phyloP scores from a whole-genome alignment of 2,329 filamentous ascomycete genomes.

The Aureobasidium sp. region DNA sequence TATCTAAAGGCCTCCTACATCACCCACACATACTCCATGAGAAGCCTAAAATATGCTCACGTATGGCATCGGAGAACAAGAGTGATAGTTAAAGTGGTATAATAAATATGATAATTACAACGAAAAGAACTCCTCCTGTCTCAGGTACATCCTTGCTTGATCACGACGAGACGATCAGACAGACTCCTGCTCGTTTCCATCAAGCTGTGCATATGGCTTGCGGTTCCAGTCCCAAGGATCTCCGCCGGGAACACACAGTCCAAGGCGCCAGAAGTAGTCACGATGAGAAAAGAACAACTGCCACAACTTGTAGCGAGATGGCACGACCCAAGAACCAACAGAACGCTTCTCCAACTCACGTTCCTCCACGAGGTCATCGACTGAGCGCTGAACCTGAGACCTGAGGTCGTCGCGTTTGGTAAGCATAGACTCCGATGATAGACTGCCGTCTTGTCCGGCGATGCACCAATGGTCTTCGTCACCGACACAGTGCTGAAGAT shows the following conservation, averaged over 20 bases:
- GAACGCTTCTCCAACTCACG: neutral
- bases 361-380: neutral
- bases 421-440: constrained; percentile 15
- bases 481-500: constrained; percentile 65
- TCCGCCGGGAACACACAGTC: constrained; percentile 64
- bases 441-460: constrained; percentile 42
- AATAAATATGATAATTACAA: neutral
- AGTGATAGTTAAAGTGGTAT: neutral
- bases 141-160: neutral
- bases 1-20: too few relatives aligned
- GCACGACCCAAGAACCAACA: constrained; percentile 22
- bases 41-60: too few relatives aligned
- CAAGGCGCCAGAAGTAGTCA: constrained; percentile 94
- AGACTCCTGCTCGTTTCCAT: neutral
- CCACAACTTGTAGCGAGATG: constrained; percentile 68
- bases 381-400: neutral
- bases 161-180: neutral
- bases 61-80: neutral
- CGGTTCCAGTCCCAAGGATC: constrained; percentile 9
- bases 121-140: neutral
- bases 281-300: constrained; percentile 86
- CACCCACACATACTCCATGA: too few relatives aligned
- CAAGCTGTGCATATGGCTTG: neutral
- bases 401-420: neutral
- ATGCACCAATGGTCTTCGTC: constrained; percentile 65